Base-by-base conservation (phyloP, 148 eudicot genomes). In the Chenopodium album region DNA sequence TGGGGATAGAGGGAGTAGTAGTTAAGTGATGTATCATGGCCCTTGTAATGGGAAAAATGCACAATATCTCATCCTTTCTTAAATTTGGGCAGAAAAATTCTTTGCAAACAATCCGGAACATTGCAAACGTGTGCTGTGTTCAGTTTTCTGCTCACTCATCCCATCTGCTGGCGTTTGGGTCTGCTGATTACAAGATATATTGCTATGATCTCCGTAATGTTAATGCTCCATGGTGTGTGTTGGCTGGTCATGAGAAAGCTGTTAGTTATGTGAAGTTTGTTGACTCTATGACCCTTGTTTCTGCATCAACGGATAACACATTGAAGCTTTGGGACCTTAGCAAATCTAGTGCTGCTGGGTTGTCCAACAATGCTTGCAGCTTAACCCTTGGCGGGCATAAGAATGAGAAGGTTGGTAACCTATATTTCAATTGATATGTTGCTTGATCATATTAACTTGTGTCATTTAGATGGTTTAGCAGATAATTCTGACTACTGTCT, bases 271-370 rank as follows among this genome's bases (percentile, higher is more conserved):
- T 91, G 67, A 97, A 88, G 84, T 97, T 97, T 80, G 83, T 97
- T 80, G 99, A 97, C 84, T 83, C 92, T 2, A 87, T 76, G 29
- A 97, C 98, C 75, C 78, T 94, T 76, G 90, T 92, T 70, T 94
- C 99, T 84, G 99, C 99, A 66, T 97, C 99, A 48, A 97, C 95
- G 2, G 99, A 97, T 85, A 92, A 91, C 83, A 90, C 97, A 3
- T 82, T 97, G 77, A 97, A 97, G 89, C 82, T 92, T n/a, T 97
- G 99, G 99, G 99, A 97, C 80, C 98, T 97, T 62, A 90, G 86
- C 20, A 89, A 83, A 88, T 84, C 94, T 75, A 85, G 80, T 63
- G 75, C 91, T 79, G 79, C 74, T 79, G 86, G 87, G 65, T 76
- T 89, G 28, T 94, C 97, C 74, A 81, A 82, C 65, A 78, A 88